Base-by-base conservation (phyloP, 495 filamentous ascomycete genomes). In the Trichoderma virens region DNA sequence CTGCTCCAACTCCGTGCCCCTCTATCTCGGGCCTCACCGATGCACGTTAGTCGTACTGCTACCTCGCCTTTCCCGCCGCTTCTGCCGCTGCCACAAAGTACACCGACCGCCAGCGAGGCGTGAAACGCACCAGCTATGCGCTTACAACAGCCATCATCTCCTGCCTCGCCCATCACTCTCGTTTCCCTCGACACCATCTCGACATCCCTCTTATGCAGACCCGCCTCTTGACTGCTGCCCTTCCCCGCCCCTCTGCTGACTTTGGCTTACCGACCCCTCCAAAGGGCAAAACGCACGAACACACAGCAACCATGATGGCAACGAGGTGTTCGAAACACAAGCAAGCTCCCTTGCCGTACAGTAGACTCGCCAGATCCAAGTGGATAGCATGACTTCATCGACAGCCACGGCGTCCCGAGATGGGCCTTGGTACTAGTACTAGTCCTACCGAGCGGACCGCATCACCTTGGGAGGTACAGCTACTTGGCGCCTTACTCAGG, bases 21-120 rank as follows among this genome's bases (percentile, higher is more conserved):
- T 27, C 51, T 16, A 56, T 56, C n/a, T 56, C 51, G 51, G 27
- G 51, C 51, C 51, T 56, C 51, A 56, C 51, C 51, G 27, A 56
- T 13, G 41, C 9, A 56, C 20, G 23, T 0, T 9, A 27, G 23
- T 3, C 8, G 43, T 20, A 47, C 23, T 30, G 51, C 51, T 56
- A 27, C 51, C 51, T 20, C 51, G 23, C 25, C 13, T 8, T 56
- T 20, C 27, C 25, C 23, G 51, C 27, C 51, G 28, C n/a, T 56
- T 31, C 2, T 56, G 51, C 25, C 51, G 27, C 27, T 27, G 27
- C 27, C 51, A 30, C 51, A 35, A 30, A 27, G 51, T 16, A 27
- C 51, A 16, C 23, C 27, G 25, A 2, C 7, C 7, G 7, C 11
- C 45, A 20, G 9, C 16, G 45, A 20, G n/a, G n/a, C 45, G 28